Conservation (phyloP, 2,329 filamentous ascomycete genomes). For the Anthostomella pinea region DNA sequence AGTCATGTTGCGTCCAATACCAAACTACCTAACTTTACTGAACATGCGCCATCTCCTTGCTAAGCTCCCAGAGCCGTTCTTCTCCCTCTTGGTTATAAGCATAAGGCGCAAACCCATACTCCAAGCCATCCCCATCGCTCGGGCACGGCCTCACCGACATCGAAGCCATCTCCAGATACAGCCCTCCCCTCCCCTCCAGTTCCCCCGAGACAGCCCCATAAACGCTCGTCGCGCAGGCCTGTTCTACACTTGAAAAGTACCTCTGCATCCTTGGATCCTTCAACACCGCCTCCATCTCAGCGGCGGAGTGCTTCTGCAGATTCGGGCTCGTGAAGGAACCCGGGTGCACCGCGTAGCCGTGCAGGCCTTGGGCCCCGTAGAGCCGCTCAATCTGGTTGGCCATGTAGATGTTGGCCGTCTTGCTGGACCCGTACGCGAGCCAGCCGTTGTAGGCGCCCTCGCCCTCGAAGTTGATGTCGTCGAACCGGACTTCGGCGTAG, state of each 20-base stretch:
- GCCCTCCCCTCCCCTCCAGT: constrained; percentile 21
- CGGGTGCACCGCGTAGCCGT: constrained; percentile 41
- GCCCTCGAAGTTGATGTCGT: neutral
- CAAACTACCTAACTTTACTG: too few relatives aligned
- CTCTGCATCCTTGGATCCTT: too few relatives aligned
- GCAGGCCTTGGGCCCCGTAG: constrained; percentile 39
- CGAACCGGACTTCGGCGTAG: neutral
- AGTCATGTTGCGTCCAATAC: too few relatives aligned
- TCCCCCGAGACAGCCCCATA: constrained; percentile 37
- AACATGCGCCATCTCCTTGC: too few relatives aligned
- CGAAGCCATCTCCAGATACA: constrained; percentile 10
- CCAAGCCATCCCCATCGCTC: too few relatives aligned
- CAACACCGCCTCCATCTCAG: too few relatives aligned
- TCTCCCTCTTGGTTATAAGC: constrained; percentile 10
- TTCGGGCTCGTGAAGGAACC: constrained; percentile 37
- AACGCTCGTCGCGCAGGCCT: constrained; percentile 43
- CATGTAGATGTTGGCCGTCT: constrained; percentile 45
- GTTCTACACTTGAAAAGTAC: too few relatives aligned
- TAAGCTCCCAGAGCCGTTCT: constrained; percentile 10
- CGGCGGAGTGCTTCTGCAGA: too few relatives aligned
- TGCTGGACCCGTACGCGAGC: constrained; percentile 39
- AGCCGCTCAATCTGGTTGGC: constrained; percentile 46
- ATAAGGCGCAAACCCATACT: too few relatives aligned
- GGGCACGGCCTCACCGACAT: constrained; percentile 1
- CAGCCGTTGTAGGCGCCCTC: neutral